These are phyloP conservation scores for Trypanosoma brucei DNA, from an alignment of 208 protist species.

Conservation along the genomic window DNA sequence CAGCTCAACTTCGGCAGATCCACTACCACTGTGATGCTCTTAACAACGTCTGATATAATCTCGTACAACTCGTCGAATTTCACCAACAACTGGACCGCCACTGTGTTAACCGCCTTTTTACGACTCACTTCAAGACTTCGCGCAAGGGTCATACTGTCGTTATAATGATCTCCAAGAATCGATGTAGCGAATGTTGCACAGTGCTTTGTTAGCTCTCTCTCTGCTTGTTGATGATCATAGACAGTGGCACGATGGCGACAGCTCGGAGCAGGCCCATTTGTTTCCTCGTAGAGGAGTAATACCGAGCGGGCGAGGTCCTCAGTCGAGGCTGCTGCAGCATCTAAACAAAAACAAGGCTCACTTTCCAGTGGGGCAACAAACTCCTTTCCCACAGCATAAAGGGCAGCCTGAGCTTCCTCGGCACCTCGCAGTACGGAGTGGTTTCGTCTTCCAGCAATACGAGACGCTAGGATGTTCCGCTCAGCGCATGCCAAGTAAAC, in stretches of 20 bases:
- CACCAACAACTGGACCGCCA: constrained; percentile 13
- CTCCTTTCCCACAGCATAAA: constrained; percentile 52
- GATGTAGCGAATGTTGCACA: constrained; percentile 10
- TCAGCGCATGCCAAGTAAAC: constrained; percentile 54
- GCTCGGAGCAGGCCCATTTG: not conserved
- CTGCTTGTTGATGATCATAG: constrained; percentile 10
- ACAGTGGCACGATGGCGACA: not conserved
- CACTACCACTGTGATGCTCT: not conserved
- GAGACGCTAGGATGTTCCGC: constrained; percentile 21
- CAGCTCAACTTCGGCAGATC: constrained; percentile 3
- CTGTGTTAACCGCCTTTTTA: not conserved
- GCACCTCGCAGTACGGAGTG: constrained; percentile 44
- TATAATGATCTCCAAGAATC: constrained; percentile 11
- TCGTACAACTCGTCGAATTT: constrained; percentile 9
- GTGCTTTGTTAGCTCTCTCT: not conserved
- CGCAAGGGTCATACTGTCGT: constrained; percentile 1
- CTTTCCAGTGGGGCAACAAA: constrained; percentile 40
- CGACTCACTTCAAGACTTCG: not conserved
- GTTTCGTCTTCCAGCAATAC: constrained; percentile 26
- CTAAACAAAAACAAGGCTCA: constrained; percentile 24
- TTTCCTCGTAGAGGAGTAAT: constrained; percentile 5
- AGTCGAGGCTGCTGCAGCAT: constrained; percentile 19
- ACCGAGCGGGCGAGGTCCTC: constrained; percentile 14
- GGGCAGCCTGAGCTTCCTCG: constrained; percentile 57
- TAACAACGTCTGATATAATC: constrained; percentile 10